Conservation (phyloP, 352 stramenopile genomes). For the Globisporangium spiculum region DNA sequence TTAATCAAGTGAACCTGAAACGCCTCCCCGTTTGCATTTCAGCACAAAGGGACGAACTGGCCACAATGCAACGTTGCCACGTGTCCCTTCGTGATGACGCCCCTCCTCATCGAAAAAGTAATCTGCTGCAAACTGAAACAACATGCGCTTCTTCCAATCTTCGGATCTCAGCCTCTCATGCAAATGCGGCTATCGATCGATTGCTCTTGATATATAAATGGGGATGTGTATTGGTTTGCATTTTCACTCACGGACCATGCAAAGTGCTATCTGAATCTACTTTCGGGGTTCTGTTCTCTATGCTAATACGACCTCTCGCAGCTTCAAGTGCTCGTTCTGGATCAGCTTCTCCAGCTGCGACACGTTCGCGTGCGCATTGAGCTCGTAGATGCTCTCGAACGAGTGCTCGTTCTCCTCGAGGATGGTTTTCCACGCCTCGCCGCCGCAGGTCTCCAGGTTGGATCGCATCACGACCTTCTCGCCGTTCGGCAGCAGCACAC, state of each 20-base stretch:
- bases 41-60: background rate
- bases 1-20: background rate
- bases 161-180: background rate
- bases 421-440: constrained; percentile 93
- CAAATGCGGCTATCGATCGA: background rate
- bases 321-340: constrained; percentile 75
- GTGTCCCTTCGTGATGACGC: background rate
- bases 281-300: constrained; percentile 11
- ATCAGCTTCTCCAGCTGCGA: constrained; percentile 84
- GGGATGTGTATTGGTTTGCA: background rate
- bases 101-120: background rate
- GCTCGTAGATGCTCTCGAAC: constrained; percentile 95
- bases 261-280: constrained; percentile 6
- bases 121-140: background rate
- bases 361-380: constrained; percentile 89
- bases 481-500: constrained; percentile 90
- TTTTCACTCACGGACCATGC: background rate
- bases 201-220: background rate
- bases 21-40: background rate
- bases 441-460: constrained; percentile 91
- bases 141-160: background rate
- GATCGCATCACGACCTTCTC: constrained; percentile 92
- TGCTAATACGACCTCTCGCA: constrained; percentile 73
- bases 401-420: constrained; percentile 91
- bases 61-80: background rate